Conservation (phyloP, 192 early-diverging fungal species). For the Chytriomyces confervae region DNA sequence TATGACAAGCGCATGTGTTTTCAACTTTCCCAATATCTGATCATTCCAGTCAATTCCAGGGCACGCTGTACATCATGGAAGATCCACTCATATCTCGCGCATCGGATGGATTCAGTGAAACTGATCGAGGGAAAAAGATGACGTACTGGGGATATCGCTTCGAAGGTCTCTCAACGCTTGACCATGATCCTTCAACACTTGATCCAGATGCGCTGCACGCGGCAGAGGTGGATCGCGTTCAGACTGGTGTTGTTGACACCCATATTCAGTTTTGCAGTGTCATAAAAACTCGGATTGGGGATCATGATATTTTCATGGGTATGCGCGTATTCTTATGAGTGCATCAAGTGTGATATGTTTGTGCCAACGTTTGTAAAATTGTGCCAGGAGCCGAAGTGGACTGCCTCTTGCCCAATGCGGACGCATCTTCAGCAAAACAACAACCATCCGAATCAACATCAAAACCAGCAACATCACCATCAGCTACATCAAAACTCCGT, state of each 20-base stretch:
- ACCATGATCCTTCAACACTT: constrained; percentile 57
- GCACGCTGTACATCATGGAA: constrained; percentile 82
- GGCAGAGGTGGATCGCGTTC: constrained; percentile 12
- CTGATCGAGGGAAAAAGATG: constrained; percentile 69
- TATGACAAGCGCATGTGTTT: too few relatives aligned
- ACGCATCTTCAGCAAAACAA: constrained; percentile 42
- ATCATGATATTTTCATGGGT: constrained; percentile 76
- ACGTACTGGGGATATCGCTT: constrained; percentile 92
- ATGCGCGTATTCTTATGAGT: not conserved
- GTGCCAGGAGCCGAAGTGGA: constrained; percentile 79
- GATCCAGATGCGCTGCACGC: constrained; percentile 52
- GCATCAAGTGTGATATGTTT: not conserved
- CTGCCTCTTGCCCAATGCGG: constrained; percentile 63
- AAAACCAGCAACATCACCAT: constrained; percentile 71
- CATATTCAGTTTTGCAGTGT: constrained; percentile 91
- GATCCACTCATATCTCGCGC: constrained; percentile 45
- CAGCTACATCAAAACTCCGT: constrained; percentile 43
- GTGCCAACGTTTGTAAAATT: not conserved
- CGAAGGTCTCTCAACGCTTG: constrained; percentile 76
- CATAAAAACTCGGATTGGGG: constrained; percentile 76
- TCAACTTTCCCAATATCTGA: too few relatives aligned
- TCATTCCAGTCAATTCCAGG: not conserved
- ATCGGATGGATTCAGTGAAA: constrained; percentile 43
- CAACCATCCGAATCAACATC: constrained; percentile 81
- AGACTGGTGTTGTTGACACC: constrained; percentile 67